Base-by-base conservation (phyloP, 768 basidiomycete genomes). In the Ramaria sp. region DNA sequence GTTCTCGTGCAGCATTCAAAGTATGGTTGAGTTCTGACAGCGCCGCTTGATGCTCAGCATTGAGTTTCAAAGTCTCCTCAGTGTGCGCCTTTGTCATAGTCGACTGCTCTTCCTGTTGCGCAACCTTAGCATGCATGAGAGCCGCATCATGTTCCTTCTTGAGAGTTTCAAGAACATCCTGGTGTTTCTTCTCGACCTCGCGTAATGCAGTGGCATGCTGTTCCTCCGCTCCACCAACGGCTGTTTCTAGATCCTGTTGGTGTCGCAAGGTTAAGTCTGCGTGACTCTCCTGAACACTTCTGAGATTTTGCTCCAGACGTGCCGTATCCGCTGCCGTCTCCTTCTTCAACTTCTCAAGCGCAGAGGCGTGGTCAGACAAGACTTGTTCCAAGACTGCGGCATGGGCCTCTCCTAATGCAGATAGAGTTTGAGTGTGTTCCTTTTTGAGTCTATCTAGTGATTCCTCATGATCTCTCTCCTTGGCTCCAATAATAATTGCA, bases 391-490 rank as follows among this genome's bases (percentile, higher is more conserved):
- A 61, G 38, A 65, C 59, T 16, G 64, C 55, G 27, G 73, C 66
- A 57, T 85, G 77, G 49, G 85, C 83, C 24, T 81, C 81, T 38
- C 78, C 78, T 63, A 79, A 82, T 44, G 72, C 70, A 20, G 75
- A 69, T 41, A 84, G 62, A 16, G 70, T 63, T 25, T 77, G 70
- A 1, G 71, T 64, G 62, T 90, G 87, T 28, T 85, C 82, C 18
- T 73, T 73, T 64, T 81, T 83, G 38, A 85, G 68, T 51, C 71
- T 75, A 60, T 85, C 81, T 34, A 86, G 62, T 64, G 89, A 82
- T 52, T 83, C 81, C 1, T 72, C 62, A 55, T 83, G 81, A 36
- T 78, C 73, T 7, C 71, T 67, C 61, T 91, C 86, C 67, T 83
- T 85, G 57, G 81, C 75, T 15, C 74, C 61, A 55, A 88, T 74